Percentiles rank a stretch among this genome's conserved stretches.
These are phyloP conservation scores for Phoenix dactylifera DNA, from an alignment of 176 grass and related monocot species.

Conservation along the genomic window DNA sequence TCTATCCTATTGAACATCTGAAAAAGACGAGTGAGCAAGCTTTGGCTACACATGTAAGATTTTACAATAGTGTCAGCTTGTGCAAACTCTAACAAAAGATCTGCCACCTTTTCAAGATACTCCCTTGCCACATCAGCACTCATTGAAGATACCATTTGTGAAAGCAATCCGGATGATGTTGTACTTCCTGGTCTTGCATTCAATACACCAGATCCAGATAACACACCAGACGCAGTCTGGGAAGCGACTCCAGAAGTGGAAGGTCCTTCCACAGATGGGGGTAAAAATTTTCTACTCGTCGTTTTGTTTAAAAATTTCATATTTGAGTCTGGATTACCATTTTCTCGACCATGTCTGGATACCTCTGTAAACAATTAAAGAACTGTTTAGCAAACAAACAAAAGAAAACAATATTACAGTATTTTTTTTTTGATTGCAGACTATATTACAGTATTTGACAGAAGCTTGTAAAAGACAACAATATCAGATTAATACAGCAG, in stretches of 20 bases:
- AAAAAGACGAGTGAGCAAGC: conserved; percentile 74
- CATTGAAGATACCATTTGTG: conserved; percentile 87
- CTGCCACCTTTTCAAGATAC: conserved; percentile 92
- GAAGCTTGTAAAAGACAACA: too few relatives aligned
- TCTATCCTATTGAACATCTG: conserved; percentile 99
- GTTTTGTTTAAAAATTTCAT: conserved; percentile 51
- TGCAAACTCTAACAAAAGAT: conserved; percentile 96
- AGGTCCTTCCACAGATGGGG: conserved; percentile 35
- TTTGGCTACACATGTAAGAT: conserved; percentile 71
- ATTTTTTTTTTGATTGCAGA: too few relatives aligned
- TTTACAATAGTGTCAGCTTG: conserved; percentile 87
- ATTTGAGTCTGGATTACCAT: conserved; percentile 57
- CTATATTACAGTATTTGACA: too few relatives aligned
- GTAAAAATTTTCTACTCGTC: conserved; percentile 42
- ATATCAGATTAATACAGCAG: too few relatives aligned
- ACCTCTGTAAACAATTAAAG: conserved; percentile 54
- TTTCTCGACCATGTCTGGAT: conserved; percentile 81
- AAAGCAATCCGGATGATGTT: conserved; percentile 82
- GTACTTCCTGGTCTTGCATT: conserved; percentile 98
- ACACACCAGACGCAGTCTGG: conserved; percentile 89
- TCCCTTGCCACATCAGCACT: conserved; percentile 87
- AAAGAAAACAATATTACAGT: too few relatives aligned
- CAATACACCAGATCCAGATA: conserved; percentile 96
- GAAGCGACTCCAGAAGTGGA: conserved; percentile 88
- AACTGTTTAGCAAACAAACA: neutral